Base-by-base conservation (phyloP, 106 monocot genomes). In the Dendrobium nobile region DNA sequence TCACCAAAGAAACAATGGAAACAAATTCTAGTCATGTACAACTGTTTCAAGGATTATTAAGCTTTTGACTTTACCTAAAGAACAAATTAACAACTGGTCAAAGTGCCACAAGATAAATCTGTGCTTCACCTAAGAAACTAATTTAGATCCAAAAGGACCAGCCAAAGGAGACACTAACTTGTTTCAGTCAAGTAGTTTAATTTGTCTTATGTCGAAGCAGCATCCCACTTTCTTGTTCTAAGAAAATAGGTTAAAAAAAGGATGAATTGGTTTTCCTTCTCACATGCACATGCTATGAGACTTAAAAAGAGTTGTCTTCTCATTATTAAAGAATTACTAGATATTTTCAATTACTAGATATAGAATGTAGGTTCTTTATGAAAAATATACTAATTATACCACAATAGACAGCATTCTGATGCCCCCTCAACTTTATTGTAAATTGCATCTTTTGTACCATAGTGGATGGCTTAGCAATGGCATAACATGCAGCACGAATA, bases 361-460 rank as follows among this genome's bases (percentile, higher is more conserved):
- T 37, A 10, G 37, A 70, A 70, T 16, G 24, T 70, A 70, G 33
- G 33, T 15, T 37, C 9, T 28, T 40, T 70, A 70, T 27, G 26
- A 33, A 33, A 33, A 67, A 41, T 22, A 51, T 80, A 67, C 6
- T 20, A 80, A 68, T 43, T 17, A 79, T 85, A 98, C 98, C 98
- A 82, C 98, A 99, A 86, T 99, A 99, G 68, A 99, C 98, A 83
- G 98, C 91, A 90, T 99, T 99, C 33, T 85, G 92, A 79, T 99
- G 98, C 65, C 98, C 98, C 78, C 98, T 88, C 84, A 91, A 82
- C 80, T 85, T 99, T 83, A 85, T 95, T 70, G 90, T 95, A n/a
- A 91, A 85, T 78, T 95, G 87, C 98, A 99, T 99, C 88, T 99
- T 99, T 78, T 93, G 89, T 47, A 95, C 92, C 75, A 99, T 84